Evolutionary conservation across 1,139 yeast genomes (phyloP).

Genomic region (Pichiaceae sp.): DNA sequence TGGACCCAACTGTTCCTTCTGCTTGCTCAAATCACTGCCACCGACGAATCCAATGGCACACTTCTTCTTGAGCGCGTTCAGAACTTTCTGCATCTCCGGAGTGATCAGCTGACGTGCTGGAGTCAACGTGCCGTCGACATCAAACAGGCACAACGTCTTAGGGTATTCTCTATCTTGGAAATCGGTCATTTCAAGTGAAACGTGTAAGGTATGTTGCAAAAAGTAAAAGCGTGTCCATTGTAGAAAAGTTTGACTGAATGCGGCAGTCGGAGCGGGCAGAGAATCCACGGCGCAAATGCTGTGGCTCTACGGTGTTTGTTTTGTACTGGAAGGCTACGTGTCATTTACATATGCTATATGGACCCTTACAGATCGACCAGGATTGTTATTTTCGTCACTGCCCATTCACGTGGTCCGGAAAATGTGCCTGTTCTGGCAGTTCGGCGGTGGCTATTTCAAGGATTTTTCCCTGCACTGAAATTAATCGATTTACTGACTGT

Average conservation of each 20-base stretch:
- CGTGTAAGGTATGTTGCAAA: background rate
- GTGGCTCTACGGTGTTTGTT: too few species aligned
- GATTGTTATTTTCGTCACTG: too few species aligned
- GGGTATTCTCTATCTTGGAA: slow-evolving; percentile 47
- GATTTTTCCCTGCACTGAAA: too few species aligned
- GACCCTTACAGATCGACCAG: too few species aligned
- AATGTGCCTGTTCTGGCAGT: too few species aligned
- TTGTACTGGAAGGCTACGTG: too few species aligned
- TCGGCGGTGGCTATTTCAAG: too few species aligned
- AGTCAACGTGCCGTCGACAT: slow-evolving; percentile 96
- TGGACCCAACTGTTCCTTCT: slow-evolving; percentile 89
- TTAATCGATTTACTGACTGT: too few species aligned
- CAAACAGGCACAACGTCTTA: slow-evolving; percentile 72
- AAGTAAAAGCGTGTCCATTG: background rate
- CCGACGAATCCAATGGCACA: slow-evolving; percentile 97
- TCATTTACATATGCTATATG: too few species aligned
- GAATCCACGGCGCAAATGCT: too few species aligned
- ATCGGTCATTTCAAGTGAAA: slow-evolving; percentile 25
- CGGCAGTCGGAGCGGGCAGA: slow-evolving; percentile 1
- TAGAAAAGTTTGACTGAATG: background rate
- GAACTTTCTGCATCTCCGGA: slow-evolving; percentile 67
- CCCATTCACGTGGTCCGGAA: too few species aligned
- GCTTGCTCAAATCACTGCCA: slow-evolving; percentile 92
- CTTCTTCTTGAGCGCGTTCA: slow-evolving; percentile 74
- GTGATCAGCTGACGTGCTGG: slow-evolving; percentile 88